Evolutionary conservation across 2,329 filamentous ascomycete species (phyloP).

Genomic region (Pseudogymnoascus sp.): DNA sequence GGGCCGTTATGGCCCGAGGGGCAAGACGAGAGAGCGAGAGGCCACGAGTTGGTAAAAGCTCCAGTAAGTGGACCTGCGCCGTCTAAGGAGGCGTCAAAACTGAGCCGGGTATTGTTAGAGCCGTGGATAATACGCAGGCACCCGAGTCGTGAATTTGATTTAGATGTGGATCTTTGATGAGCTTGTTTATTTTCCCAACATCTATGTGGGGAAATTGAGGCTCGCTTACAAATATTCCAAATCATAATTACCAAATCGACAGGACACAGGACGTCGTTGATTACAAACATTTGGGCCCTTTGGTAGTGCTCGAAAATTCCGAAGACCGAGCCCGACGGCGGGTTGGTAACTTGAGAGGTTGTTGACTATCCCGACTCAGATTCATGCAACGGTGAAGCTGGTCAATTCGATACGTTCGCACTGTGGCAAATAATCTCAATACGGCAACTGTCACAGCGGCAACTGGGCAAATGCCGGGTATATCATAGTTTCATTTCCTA

Average conservation of each 20-base stretch:
- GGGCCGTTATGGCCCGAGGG: background rate
- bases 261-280: background rate
- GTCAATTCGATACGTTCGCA: background rate
- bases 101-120: background rate
- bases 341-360: background rate
- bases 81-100: background rate
- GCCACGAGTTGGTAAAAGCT: background rate
- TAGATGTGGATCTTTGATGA: background rate
- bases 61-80: background rate
- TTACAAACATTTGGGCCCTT: background rate
- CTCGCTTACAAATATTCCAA: background rate
- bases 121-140: background rate
- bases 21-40: background rate
- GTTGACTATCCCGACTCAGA: background rate
- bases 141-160: background rate
- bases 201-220: background rate
- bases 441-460: background rate
- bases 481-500: conserved; percentile 1
- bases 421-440: background rate
- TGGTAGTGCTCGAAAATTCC: background rate
- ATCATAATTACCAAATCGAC: background rate
- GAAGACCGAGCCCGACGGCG: background rate
- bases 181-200: background rate
- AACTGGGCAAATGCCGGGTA: background rate
- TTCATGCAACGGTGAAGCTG: background rate